Conservation (phyloP, 495 filamentous ascomycete species). For the Pseudotulostoma volvatum region DNA sequence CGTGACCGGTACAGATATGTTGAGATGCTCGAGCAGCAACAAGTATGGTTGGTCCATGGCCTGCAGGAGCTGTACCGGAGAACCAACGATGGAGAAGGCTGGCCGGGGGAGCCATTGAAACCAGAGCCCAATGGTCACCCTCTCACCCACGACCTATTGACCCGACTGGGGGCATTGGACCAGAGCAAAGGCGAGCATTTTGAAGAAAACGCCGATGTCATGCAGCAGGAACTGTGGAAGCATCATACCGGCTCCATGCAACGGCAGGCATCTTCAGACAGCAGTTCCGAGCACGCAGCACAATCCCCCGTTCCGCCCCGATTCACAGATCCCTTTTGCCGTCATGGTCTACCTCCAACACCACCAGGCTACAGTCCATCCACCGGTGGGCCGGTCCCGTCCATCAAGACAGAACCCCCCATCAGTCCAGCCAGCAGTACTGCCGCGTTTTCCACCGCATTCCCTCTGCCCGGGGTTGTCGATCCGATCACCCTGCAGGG, state of each 20-base stretch:
- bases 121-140: conserved; percentile 40
- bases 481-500: conserved; percentile 25
- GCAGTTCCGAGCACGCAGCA: conserved; percentile 32
- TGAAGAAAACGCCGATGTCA: conserved; percentile 37
- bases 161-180: conserved; percentile 39
- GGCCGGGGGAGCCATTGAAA: conserved; percentile 37
- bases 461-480: conserved; percentile 24
- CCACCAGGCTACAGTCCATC: conserved; percentile 23
- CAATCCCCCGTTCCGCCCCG: conserved; percentile 24
- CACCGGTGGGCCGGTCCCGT: conserved; percentile 9
- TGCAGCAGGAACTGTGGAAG: conserved; percentile 39
- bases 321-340: conserved; percentile 23
- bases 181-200: conserved; percentile 36
- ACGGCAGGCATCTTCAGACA: conserved; percentile 35
- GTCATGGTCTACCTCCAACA: conserved; percentile 5
- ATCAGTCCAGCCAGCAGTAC: conserved; percentile 1
- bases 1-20: conserved; percentile 33
- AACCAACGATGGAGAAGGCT: conserved; percentile 31
- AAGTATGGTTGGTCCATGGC: conserved; percentile 43
- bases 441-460: conserved; percentile 8
- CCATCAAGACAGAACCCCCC: conserved; percentile 19
- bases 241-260: conserved; percentile 32
- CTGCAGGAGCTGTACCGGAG: conserved; percentile 45
- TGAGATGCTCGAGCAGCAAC: conserved; percentile 58
- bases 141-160: conserved; percentile 49